Conservation (phyloP, 176 grass and related monocot species). For the Saccharum spontaneum region DNA sequence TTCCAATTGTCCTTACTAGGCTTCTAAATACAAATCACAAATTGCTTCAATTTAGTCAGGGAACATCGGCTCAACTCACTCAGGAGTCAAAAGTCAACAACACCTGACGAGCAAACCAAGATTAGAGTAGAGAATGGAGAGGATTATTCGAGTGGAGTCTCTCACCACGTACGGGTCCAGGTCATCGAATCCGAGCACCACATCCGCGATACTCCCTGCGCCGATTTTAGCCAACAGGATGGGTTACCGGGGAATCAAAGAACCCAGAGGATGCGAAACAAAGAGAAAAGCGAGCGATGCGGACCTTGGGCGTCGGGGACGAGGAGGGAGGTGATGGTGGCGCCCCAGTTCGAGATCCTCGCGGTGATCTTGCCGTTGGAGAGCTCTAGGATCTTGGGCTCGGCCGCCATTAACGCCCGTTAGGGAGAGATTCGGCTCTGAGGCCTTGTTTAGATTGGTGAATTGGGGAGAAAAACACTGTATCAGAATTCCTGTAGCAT, state of each 20-base stretch:
- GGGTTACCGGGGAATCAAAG: constrained; percentile 2
- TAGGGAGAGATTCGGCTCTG: neutral
- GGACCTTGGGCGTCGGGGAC: constrained; percentile 74
- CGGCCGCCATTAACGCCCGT: constrained; percentile 32
- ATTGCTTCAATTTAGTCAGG: constrained; percentile 4
- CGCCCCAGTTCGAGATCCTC: constrained; percentile 76
- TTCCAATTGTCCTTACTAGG: neutral
- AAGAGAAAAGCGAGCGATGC: neutral
- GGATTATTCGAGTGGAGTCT: neutral
- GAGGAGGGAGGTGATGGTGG: constrained; percentile 87
- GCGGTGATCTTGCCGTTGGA: constrained; percentile 77
- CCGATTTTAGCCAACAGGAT: neutral
- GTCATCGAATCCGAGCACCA: constrained; percentile 89
- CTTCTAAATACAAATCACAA: neutral
- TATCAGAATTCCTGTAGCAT: too few species aligned
- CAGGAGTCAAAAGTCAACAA: neutral
- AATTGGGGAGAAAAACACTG: too few species aligned
- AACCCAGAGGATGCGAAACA: constrained; percentile 5
- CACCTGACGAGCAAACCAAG: neutral
- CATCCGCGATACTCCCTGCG: constrained; percentile 70
- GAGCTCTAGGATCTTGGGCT: constrained; percentile 74
- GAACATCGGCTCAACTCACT: neutral
- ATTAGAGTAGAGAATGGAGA: neutral
- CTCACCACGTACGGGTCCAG: constrained; percentile 78
- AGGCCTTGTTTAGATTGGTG: too few species aligned